Conservation (phyloP, 192 early-diverging fungal species). For the Backusella psychrophila region DNA sequence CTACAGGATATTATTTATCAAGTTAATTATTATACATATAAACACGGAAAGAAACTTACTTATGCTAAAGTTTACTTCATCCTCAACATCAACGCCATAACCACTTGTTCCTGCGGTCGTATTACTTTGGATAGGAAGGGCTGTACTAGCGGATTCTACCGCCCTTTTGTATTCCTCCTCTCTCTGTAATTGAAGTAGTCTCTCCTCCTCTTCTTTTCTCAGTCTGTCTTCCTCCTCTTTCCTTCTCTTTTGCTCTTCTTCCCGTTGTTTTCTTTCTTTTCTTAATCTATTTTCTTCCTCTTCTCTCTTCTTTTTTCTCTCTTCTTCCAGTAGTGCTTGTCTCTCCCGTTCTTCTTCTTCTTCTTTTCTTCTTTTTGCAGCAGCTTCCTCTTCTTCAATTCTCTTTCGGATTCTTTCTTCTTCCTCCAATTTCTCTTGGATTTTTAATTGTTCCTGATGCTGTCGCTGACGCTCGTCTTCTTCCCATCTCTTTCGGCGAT, state of each 20-base stretch:
- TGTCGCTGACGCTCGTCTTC: slow-evolving; percentile 13
- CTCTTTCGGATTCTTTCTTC: background rate
- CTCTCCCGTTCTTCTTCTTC: slow-evolving; percentile 3
- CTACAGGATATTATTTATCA: slow-evolving; percentile 12
- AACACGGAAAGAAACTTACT: slow-evolving; percentile 21
- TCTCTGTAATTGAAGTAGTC: background rate
- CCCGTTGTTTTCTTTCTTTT: slow-evolving; percentile 1
- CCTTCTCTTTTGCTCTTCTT: background rate
- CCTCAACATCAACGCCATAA: slow-evolving; percentile 34
- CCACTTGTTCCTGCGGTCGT: slow-evolving; percentile 37
- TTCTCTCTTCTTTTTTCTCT: background rate
- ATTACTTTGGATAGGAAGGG: background rate
- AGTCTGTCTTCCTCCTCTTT: background rate
- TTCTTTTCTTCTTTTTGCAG: background rate
- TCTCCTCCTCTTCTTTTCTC: slow-evolving; percentile 1
- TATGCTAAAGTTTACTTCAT: slow-evolving; percentile 39
- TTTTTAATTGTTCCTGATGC: slow-evolving; percentile 14
- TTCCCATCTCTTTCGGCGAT: slow-evolving; percentile 19
- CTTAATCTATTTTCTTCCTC: slow-evolving; percentile 6
- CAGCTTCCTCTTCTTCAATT: slow-evolving; percentile 14
- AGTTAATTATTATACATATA: background rate
- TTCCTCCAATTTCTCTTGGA: slow-evolving; percentile 2
- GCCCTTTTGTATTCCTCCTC: background rate
- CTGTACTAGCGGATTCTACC: background rate
- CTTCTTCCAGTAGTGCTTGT: background rate